These are phyloP conservation scores for Solanum acaule DNA, from an alignment of 257 asterid species.

Conservation along the genomic window DNA sequence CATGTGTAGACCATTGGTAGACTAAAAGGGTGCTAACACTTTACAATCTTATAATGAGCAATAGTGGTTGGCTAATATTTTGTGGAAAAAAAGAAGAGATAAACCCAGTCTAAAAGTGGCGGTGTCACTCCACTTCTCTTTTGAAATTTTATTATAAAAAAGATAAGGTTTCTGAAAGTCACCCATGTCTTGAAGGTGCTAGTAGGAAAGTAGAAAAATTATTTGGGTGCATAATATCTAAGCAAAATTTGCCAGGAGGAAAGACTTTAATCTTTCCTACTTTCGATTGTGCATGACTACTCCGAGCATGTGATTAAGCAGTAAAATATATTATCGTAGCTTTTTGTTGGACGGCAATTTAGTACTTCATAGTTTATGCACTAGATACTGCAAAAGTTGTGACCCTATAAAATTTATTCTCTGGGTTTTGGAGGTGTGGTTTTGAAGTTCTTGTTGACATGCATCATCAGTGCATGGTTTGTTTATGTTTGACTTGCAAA, in stretches of 20 bases:
- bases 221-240: too few relatives aligned
- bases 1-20: too few relatives aligned
- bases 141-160: not conserved
- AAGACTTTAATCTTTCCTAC: too few relatives aligned
- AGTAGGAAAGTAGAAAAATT: too few relatives aligned
- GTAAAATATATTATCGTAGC: too few relatives aligned
- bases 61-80: not conserved
- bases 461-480: not conserved
- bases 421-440: not conserved
- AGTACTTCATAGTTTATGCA: not conserved
- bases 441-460: not conserved
- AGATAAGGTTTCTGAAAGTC: not conserved
- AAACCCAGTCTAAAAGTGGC: too few relatives aligned
- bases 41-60: not conserved
- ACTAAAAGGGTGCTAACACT: too few relatives aligned
- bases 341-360: too few relatives aligned
- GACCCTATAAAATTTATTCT: not conserved
- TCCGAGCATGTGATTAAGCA: too few relatives aligned
- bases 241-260: too few relatives aligned
- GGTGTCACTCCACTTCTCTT: not conserved
- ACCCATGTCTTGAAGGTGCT: not conserved
- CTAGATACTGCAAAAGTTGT: not conserved
- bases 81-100: not conserved
- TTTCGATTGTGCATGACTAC: too few relatives aligned
- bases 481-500: not conserved